Base-by-base conservation (phyloP, 106 monocot species). In the Allium cepa region DNA sequence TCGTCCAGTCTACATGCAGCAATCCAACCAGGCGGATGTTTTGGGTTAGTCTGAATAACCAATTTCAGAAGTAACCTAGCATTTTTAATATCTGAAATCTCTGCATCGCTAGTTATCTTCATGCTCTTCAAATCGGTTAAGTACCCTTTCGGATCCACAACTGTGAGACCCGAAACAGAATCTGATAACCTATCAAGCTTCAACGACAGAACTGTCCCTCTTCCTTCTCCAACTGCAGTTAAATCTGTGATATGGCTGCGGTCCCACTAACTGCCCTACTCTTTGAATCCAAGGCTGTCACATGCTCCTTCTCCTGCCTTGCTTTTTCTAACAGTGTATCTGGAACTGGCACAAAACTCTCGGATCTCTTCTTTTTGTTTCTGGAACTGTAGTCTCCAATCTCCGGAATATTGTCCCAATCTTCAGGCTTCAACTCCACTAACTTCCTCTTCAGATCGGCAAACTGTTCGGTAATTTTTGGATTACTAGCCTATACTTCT, bases 1-100 rank as follows among this genome's bases (percentile, higher is more conserved):
- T 96, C 96, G 72, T 97, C 97, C 59, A 97, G 73, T 81, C 97
- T 83, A 18, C 92, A 91, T 17, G 96, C 97, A 0, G 97, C 97
- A 57, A 97, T 97, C 97, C 97, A 97, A 10, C 97, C 97, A 0
- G 97, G 97, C 7, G 97, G 92, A 47, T 97, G 97, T 69, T 92
- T 97, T 1, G 89, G 97, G 65, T 97, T 97, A 2, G 97, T 97
- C 79, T 97, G 97, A 7, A 79, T 97, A 53, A 97, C 97, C 2
- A 92, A 97, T 57, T 97, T 97, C 15, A 97, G 80, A 72, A 97
- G 58, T 73, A 97, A 62, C 62, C 97, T 77, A 8, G 97, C 97
- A 76, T 97, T 97, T 80, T 97, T 97, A 46, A 97, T 92, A 72
- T 97, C 97, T 14, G 97, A 97, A 57, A 97, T 97, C 79, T 97